phyloP scores from a whole-genome alignment of 2,329 filamentous ascomycete genomes.

The Paraphaeosphaeria minitans region DNA sequence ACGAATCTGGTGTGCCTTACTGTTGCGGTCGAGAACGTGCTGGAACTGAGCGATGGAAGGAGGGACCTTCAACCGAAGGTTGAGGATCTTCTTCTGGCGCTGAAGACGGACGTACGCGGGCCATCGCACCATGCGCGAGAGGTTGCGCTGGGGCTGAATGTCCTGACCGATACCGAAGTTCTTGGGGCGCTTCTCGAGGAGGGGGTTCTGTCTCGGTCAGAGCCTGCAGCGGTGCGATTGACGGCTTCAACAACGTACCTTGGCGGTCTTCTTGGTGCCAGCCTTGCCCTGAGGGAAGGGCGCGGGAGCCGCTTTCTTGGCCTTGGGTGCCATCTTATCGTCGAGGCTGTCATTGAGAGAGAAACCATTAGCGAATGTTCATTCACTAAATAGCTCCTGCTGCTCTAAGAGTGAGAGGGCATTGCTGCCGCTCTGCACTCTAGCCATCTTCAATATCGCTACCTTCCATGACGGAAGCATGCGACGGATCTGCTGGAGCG shows the following conservation, averaged over 20 bases:
- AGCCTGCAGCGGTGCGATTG: slow-evolving; percentile 15
- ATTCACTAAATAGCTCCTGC: slow-evolving; percentile 67
- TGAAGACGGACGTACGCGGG: slow-evolving; percentile 93
- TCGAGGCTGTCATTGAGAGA: slow-evolving; percentile 99
- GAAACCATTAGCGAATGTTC: slow-evolving; percentile 89
- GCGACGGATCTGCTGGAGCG: slow-evolving; percentile 41
- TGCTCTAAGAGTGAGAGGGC: slow-evolving; percentile 47
- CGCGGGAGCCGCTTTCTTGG: slow-evolving; percentile 97
- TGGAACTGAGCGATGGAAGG: slow-evolving; percentile 97
- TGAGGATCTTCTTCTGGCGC: slow-evolving; percentile 93
- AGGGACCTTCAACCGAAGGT: slow-evolving; percentile 97
- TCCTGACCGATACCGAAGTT: slow-evolving; percentile 99
- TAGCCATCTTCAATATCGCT: slow-evolving; percentile 46
- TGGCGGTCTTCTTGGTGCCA: slow-evolving; percentile 86
- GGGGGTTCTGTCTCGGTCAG: slow-evolving; percentile 76
- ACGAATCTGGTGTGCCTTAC: slow-evolving; percentile 28
- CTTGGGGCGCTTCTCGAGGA: slow-evolving; percentile 95
- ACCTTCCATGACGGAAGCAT: slow-evolving; percentile 37
- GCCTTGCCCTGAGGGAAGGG: slow-evolving; percentile 73
- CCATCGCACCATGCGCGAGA: slow-evolving; percentile 88
- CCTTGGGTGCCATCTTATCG: slow-evolving; percentile 70
- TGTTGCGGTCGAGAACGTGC: slow-evolving; percentile 72
- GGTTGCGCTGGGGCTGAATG: slow-evolving; percentile 77
- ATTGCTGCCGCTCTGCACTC: slow-evolving; percentile 45
- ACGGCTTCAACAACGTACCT: slow-evolving; percentile 68